A percentile compares a stretch with the other conserved stretches of the same genome.
Conservation (phyloP, 2,329 filamentous ascomycete species). For the Fusarium nelsonii region DNA sequence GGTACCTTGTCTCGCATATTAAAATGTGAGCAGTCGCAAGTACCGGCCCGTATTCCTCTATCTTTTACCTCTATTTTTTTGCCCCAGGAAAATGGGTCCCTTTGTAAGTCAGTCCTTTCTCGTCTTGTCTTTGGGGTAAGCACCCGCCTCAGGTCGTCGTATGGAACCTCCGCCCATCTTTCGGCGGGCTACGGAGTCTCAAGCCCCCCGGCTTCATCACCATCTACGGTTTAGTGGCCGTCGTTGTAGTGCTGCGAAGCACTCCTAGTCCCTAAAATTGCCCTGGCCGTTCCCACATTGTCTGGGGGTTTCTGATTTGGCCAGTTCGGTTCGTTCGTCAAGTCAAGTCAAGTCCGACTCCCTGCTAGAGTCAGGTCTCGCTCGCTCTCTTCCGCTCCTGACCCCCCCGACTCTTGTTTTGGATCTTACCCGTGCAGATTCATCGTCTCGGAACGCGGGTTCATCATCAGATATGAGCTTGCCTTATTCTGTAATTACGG, state of each 20-base stretch:
- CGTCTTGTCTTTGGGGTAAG: slow-evolving; percentile 36
- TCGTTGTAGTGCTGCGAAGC: slow-evolving; percentile 34
- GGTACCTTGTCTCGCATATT: slow-evolving; percentile 16
- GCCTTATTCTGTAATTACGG: slow-evolving; percentile 25
- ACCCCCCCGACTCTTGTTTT: slow-evolving; percentile 24
- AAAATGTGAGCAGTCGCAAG: slow-evolving; percentile 13
- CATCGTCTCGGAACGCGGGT: slow-evolving; percentile 8
- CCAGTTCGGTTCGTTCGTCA: slow-evolving; percentile 28
- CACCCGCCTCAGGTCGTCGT: slow-evolving; percentile 22
- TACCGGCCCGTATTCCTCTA: slow-evolving; percentile 10
- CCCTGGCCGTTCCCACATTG: slow-evolving; percentile 36
- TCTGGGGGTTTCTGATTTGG: slow-evolving; percentile 31
- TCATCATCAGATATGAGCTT: slow-evolving; percentile 3
- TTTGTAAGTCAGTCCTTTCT: slow-evolving; percentile 4
- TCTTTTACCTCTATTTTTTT: not conserved
- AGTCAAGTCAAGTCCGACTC: slow-evolving; percentile 3
- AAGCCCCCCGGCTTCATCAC: slow-evolving; percentile 31
- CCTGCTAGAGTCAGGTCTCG: slow-evolving; percentile 18
- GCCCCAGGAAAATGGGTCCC: slow-evolving; percentile 31
- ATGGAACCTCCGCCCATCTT: slow-evolving; percentile 26
- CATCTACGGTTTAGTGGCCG: slow-evolving; percentile 40
- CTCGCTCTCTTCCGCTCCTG: slow-evolving; percentile 31
- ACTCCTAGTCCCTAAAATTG: slow-evolving; percentile 35
- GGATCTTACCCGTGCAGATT: slow-evolving; percentile 14
- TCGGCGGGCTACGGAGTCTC: slow-evolving; percentile 22